phyloP scores from a whole-genome alignment of 1,284 basidiomycete species.

The Waitea zeae region DNA sequence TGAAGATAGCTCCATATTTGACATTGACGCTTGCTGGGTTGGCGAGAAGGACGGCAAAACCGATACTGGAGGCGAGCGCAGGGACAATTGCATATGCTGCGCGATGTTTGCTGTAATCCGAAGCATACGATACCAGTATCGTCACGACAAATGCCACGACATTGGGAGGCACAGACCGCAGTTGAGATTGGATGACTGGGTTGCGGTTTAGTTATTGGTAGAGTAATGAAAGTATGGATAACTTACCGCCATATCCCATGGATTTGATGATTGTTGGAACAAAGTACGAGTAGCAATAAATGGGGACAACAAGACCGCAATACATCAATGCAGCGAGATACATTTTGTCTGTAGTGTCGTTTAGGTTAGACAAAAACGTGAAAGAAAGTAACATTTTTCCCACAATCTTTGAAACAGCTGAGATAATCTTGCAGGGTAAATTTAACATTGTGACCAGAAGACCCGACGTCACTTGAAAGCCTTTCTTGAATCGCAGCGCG shows the following conservation, averaged over 20 bases:
- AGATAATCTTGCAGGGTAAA: conserved; percentile 7
- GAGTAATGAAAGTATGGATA: too few relatives aligned
- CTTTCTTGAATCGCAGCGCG: conserved; percentile 14
- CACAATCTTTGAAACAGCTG: too few relatives aligned
- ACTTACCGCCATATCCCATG: too few relatives aligned
- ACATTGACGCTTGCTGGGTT: conserved; percentile 13
- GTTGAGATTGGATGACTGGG: conserved; percentile 27
- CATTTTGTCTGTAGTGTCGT: conserved; percentile 12
- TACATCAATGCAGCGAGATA: conserved; percentile 16
- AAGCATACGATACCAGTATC: conserved; percentile 9
- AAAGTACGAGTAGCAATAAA: conserved; percentile 15
- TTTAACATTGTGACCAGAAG: conserved; percentile 7
- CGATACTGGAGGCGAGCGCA: conserved; percentile 10
- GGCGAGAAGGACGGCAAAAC: conserved; percentile 13
- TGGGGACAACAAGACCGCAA: conserved; percentile 15
- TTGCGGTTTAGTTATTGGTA: too few relatives aligned
- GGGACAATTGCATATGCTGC: neutral
- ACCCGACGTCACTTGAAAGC: conserved; percentile 14
- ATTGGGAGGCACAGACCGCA: conserved; percentile 36
- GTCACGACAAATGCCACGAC: conserved; percentile 15
- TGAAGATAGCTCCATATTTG: conserved; percentile 16
- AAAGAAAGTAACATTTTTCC: too few relatives aligned
- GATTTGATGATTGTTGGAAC: conserved; percentile 18
- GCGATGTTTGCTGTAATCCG: neutral
- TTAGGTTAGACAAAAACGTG: too few relatives aligned